Evolutionary conservation across 768 basidiomycete genomes (phyloP).

Genomic region (Clitopilus passeckerianus): DNA sequence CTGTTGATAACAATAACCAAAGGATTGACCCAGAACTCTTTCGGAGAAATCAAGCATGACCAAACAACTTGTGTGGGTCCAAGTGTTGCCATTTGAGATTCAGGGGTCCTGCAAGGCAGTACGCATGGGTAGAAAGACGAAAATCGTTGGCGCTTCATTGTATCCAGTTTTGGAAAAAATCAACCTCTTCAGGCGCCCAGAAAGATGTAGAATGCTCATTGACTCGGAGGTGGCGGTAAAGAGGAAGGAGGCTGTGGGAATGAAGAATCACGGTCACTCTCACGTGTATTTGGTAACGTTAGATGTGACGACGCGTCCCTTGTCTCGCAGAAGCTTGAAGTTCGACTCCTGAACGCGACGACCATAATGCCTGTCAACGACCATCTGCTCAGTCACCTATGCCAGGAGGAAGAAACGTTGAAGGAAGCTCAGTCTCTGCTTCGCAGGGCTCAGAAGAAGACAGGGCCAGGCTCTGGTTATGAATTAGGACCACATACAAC

Average conservation of each 20-base stretch:
- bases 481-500: conserved; percentile 29
- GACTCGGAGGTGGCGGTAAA: background rate
- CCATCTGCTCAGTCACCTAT: conserved; percentile 21
- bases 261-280: background rate
- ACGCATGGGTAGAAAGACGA: background rate
- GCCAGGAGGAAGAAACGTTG: conserved; percentile 27
- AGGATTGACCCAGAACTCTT: background rate
- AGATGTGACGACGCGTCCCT: background rate
- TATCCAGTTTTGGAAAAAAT: background rate
- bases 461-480: conserved; percentile 45
- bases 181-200: no score
- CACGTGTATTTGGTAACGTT: background rate
- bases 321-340: background rate
- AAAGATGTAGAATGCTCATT: no score
- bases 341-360: background rate
- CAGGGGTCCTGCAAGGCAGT: background rate
- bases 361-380: conserved; percentile 20
- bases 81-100: background rate
- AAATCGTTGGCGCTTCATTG: background rate
- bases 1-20: background rate
- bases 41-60: background rate
- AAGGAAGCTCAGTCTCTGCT: conserved; percentile 26
- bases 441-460: conserved; percentile 32
- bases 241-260: background rate
- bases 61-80: background rate